Percentiles rank a stretch among this genome's conserved stretches.
Conservation (phyloP, 768 basidiomycete species). For the Tricholoma furcatifolium region DNA sequence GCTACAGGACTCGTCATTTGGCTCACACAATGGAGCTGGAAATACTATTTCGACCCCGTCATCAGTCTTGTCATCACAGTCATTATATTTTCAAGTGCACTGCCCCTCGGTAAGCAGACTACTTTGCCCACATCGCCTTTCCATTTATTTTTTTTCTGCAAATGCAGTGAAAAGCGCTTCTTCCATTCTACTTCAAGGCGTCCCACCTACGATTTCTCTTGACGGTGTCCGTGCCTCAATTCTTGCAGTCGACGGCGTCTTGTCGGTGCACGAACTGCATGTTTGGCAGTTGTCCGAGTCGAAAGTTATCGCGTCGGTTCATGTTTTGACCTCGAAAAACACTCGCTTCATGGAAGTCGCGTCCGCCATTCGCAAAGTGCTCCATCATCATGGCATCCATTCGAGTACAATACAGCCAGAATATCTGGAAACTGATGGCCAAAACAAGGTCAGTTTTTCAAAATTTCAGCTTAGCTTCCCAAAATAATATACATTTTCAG, state of each 20-base stretch:
- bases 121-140: not conserved
- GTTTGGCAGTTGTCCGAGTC: conserved; percentile 97
- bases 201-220: conserved; percentile 84
- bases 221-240: conserved; percentile 88
- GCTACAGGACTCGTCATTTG: conserved; percentile 93
- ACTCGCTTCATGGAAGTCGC: conserved; percentile 93
- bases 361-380: conserved; percentile 73
- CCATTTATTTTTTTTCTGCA: not conserved
- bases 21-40: conserved; percentile 81
- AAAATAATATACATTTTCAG: conserved; percentile 19
- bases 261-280: conserved; percentile 90
- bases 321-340: conserved; percentile 80
- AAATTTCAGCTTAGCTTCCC: not conserved
- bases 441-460: conserved; percentile 39
- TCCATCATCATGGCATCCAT: conserved; percentile 93
- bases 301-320: conserved; percentile 94
- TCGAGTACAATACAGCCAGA: conserved; percentile 95
- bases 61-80: conserved; percentile 93
- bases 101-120: conserved; percentile 71
- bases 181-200: conserved; percentile 93
- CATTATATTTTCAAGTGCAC: conserved; percentile 94
- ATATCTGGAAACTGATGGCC: conserved; percentile 52
- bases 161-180: conserved; percentile 84
- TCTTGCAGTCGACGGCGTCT: conserved; percentile 77
- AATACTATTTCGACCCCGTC: conserved; percentile 89